Percentiles rank a stretch among this genome's conserved stretches.
Evolutionary conservation across 2,329 filamentous ascomycete genomes (phyloP).

Genomic region (Cadophora gregata): DNA sequence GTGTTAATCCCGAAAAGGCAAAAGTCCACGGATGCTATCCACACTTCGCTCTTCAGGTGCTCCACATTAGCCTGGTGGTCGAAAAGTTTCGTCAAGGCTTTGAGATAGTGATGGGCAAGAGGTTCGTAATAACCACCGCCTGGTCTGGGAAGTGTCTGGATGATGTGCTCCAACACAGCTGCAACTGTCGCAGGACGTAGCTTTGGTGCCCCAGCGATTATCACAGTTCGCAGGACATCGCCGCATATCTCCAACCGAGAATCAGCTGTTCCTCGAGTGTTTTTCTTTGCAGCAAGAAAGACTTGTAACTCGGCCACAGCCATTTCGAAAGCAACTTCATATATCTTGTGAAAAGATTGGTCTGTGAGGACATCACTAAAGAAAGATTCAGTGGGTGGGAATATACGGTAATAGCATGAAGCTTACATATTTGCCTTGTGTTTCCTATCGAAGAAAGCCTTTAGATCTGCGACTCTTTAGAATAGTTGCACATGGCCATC

Average conservation of each 20-base stretch:
- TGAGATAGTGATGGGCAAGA: slow-evolving; percentile 78
- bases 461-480: slow-evolving; percentile 37
- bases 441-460: slow-evolving; percentile 39
- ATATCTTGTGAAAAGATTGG: slow-evolving; percentile 80
- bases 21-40: slow-evolving; percentile 51
- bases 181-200: slow-evolving; percentile 80
- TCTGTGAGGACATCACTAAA: slow-evolving; percentile 62
- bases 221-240: slow-evolving; percentile 71
- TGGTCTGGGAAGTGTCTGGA: slow-evolving; percentile 69
- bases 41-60: slow-evolving; percentile 66
- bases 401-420: neutral
- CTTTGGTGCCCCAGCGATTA: slow-evolving; percentile 71
- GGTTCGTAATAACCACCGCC: slow-evolving; percentile 71
- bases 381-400: slow-evolving; percentile 23
- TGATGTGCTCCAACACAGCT: slow-evolving; percentile 81
- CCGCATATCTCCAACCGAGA: slow-evolving; percentile 72
- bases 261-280: slow-evolving; percentile 55
- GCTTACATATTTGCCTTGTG: slow-evolving; percentile 41
- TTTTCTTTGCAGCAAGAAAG: slow-evolving; percentile 61
- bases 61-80: slow-evolving; percentile 80
- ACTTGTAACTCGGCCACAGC: slow-evolving; percentile 69
- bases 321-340: slow-evolving; percentile 79
- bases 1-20: slow-evolving; percentile 67
- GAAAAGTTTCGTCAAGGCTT: slow-evolving; percentile 73
- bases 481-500: neutral